These are phyloP conservation scores for Podila horticola DNA, from an alignment of 192 early-diverging fungal genomes.

Conservation along the genomic window DNA sequence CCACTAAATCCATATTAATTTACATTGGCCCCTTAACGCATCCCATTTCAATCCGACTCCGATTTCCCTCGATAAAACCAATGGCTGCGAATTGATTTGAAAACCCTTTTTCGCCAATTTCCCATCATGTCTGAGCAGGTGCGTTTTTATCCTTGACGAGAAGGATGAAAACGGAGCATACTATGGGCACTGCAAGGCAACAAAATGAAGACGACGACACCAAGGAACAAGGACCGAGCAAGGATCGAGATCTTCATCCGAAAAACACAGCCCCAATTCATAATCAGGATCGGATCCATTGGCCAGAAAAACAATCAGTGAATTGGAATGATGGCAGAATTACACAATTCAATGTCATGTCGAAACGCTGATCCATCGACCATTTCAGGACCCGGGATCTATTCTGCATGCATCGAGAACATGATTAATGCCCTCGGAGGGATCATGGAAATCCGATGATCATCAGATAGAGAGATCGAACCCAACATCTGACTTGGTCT, in stretches of 20 bases:
- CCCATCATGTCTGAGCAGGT: slow-evolving; percentile 57
- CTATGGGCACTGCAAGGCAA: not conserved
- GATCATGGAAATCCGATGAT: slow-evolving; percentile 1
- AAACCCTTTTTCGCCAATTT: slow-evolving; percentile 56
- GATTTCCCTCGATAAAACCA: slow-evolving; percentile 2
- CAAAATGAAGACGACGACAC: not conserved
- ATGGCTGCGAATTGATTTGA: slow-evolving; percentile 20
- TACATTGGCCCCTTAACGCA: not conserved
- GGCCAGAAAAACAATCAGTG: not conserved
- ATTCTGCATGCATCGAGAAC: no score
- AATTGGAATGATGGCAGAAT: not conserved
- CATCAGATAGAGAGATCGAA: not conserved
- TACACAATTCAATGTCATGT: slow-evolving; percentile 1
- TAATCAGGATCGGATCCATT: not conserved
- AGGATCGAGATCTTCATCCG: not conserved
- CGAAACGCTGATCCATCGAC: slow-evolving; percentile 3
- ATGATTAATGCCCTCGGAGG: not conserved
- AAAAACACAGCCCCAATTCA: not conserved
- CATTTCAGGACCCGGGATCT: not conserved
- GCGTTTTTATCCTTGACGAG: slow-evolving; percentile 12
- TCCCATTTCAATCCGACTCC: not conserved
- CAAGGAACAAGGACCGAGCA: not conserved
- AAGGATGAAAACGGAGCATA: not conserved
- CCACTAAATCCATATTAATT: no score
- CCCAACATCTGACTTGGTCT: no score